A percentile compares a stretch with the other conserved stretches of the same genome.
phyloP scores from a whole-genome alignment of 345 rosid species.

The Turnera subulata region DNA sequence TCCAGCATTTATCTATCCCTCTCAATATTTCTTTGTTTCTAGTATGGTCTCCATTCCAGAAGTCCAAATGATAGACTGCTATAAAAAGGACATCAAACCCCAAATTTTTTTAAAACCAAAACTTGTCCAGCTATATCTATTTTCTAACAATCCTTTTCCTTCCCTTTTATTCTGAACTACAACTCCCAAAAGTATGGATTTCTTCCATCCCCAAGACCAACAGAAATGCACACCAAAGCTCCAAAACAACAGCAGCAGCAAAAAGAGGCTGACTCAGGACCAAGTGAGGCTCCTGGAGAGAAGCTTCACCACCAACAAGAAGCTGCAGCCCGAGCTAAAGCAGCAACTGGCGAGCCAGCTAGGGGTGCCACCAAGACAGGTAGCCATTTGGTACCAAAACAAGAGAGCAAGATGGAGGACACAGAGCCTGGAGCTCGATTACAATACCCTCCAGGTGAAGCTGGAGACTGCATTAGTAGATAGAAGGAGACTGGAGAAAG shows the following conservation, averaged over 20 bases:
- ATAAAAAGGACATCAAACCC: not conserved
- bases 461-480: slow-evolving; percentile 52
- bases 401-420: slow-evolving; percentile 89
- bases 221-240: slow-evolving; percentile 23
- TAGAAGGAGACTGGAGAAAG: slow-evolving; percentile 56
- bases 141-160: not conserved
- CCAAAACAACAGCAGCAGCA: slow-evolving; percentile 18
- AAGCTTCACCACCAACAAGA: slow-evolving; percentile 61
- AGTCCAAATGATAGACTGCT: not conserved
- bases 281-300: slow-evolving; percentile 71
- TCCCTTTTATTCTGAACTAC: not conserved
- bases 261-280: slow-evolving; percentile 64
- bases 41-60: not conserved
- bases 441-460: slow-evolving; percentile 44
- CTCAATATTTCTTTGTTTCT: not conserved
- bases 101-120: not conserved
- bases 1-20: not conserved
- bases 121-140: not conserved
- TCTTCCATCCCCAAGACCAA: slow-evolving; percentile 15
- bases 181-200: slow-evolving; percentile 22
- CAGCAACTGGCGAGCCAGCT: slow-evolving; percentile 62
- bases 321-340: slow-evolving; percentile 70
- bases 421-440: slow-evolving; percentile 65
- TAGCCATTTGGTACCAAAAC: slow-evolving; percentile 96
- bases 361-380: slow-evolving; percentile 69